Conservation (phyloP, 1,284 basidiomycete species). For the Malassezia cuniculi region DNA sequence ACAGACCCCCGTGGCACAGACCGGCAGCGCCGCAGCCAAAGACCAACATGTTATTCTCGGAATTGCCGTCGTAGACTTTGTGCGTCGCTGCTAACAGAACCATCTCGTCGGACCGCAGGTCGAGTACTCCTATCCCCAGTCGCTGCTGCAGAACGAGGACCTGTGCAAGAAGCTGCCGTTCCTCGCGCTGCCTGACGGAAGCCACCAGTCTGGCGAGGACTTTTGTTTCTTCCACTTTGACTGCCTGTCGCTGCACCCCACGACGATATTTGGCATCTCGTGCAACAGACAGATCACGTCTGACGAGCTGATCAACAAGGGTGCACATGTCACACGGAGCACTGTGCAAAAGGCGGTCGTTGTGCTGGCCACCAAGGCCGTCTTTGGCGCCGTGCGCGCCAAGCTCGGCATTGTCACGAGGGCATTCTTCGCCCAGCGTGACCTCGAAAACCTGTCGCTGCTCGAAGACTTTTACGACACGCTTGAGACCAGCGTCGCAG, state of each 20-base stretch:
- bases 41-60: slow-evolving; percentile 38
- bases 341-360: slow-evolving; percentile 97
- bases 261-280: slow-evolving; percentile 28
- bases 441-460: slow-evolving; percentile 35
- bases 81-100: slow-evolving; percentile 16
- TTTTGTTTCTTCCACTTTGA: slow-evolving; percentile 88
- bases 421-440: slow-evolving; percentile 43
- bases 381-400: slow-evolving; percentile 53
- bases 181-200: slow-evolving; percentile 91
- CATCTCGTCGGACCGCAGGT: slow-evolving; percentile 42
- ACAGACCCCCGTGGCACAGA: no score
- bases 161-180: slow-evolving; percentile 60
- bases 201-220: slow-evolving; percentile 85
- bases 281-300: slow-evolving; percentile 86
- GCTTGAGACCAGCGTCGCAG: slow-evolving; percentile 33
- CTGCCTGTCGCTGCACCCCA: slow-evolving; percentile 16
- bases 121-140: slow-evolving; percentile 32
- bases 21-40: no score
- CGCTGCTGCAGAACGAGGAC: slow-evolving; percentile 33
- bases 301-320: slow-evolving; percentile 64
- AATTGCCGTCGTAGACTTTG: slow-evolving; percentile 41
- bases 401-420: slow-evolving; percentile 86
- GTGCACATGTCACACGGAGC: slow-evolving; percentile 77
- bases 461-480: slow-evolving; percentile 43
- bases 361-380: slow-evolving; percentile 58